phyloP scores from a whole-genome alignment of 2,329 filamentous ascomycete species.

The Fusarium bulbicola region DNA sequence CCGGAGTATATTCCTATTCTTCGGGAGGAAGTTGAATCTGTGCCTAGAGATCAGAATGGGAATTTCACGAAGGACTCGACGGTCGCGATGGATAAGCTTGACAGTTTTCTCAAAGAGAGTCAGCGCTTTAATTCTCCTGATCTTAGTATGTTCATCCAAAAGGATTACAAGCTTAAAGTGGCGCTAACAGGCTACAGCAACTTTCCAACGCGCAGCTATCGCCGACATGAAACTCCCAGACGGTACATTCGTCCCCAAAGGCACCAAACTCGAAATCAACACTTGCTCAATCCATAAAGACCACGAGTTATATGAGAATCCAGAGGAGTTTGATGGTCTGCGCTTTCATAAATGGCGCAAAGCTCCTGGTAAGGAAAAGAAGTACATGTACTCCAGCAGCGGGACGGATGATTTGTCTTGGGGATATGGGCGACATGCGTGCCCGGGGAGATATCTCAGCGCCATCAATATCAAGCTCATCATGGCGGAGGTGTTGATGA shows the following conservation, averaged over 20 bases:
- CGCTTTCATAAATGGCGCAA: slow-evolving; percentile 29
- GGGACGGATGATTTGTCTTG: slow-evolving; percentile 10
- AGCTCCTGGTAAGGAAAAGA: slow-evolving; percentile 4
- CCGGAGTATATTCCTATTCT: slow-evolving; percentile 19
- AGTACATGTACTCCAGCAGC: slow-evolving; percentile 24
- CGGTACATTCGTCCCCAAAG: slow-evolving; percentile 26
- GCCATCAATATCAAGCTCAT: slow-evolving; percentile 33
- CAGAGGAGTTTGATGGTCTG: slow-evolving; percentile 20
- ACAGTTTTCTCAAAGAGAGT: slow-evolving; percentile 38
- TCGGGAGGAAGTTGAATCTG: slow-evolving; percentile 11
- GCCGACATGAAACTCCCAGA: slow-evolving; percentile 19
- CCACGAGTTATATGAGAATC: not conserved
- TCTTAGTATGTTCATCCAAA: not conserved
- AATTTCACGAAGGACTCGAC: not conserved
- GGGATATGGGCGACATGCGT: slow-evolving; percentile 30
- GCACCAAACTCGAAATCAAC: slow-evolving; percentile 30
- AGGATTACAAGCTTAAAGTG: accelerated
- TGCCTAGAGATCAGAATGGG: not conserved
- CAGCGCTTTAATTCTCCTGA: slow-evolving; percentile 35
- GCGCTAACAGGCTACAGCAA: not conserved
- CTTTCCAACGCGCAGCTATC: not conserved
- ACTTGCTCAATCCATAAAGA: slow-evolving; percentile 31
- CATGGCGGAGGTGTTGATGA: slow-evolving; percentile 24
- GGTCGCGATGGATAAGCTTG: slow-evolving; percentile 21
- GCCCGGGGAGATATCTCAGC: slow-evolving; percentile 27